Base-by-base conservation (phyloP, 305 asterid genomes). In the Ajuga reptans region DNA sequence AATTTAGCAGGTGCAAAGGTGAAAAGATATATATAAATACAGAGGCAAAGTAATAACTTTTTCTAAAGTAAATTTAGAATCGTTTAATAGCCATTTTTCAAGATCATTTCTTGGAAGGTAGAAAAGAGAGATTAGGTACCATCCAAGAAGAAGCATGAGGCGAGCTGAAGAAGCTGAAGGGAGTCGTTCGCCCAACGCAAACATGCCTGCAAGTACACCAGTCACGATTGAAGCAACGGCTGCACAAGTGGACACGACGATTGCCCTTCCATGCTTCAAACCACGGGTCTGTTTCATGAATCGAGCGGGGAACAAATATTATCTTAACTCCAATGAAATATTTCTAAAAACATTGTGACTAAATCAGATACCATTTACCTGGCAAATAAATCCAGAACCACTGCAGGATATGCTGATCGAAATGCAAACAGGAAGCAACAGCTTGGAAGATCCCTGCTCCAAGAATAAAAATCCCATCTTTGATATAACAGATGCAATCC, bases 221-320 rank as follows among this genome's bases (percentile, higher is more conserved):
- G 96, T 88, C 75, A 92, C 92, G 2, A 92, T 92, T 49, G 98
- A 88, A 74, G 98, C 97, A 77, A 92, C 97, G 53, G 97, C 96
- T 33, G 96, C 98, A 83, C 97, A 92, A 33, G 98, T 92, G 47
- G 98, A 90, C 68, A 92, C 94, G 0, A 92, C 96, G 36, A 92
- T 87, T 17, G 98, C 98, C 81, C 98, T 87, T 43, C 97, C 98
- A 17, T 92, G 96, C 86, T 92, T 90, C 89, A 92, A 84, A 36
- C 97, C 98, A 39, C 90, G 82, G 5, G 98, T 92, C 98, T 92
- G 81, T 69, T 72, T 60, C n/a, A n/a, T n/a, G n/a, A n/a, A n/a
- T n/a, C n/a, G n/a, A n/a, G n/a, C n/a, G 27, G 27, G 27, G 27
- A 2, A 21, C 27, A 2, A 41, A 42, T 14, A 41, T 34, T 29